These are phyloP conservation scores for Fusarium multiceps DNA, from an alignment of 2,329 filamentous ascomycete species.

Conservation along the genomic window DNA sequence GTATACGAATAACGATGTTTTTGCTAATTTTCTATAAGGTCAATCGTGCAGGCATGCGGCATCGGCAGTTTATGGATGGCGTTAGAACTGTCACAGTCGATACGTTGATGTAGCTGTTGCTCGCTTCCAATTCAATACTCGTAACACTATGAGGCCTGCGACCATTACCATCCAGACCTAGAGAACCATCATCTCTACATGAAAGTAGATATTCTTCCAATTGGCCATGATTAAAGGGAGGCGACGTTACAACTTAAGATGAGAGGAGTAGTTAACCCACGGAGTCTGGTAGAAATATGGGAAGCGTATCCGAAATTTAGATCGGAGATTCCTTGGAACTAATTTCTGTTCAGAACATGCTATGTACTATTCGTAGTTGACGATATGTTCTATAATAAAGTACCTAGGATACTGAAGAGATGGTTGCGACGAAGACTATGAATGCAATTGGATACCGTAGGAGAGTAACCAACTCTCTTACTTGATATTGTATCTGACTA, in stretches of 20 bases:
- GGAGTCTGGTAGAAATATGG: neutral
- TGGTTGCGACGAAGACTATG: neutral
- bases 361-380: neutral
- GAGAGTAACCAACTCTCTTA: neutral
- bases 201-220: neutral
- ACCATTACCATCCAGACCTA: neutral
- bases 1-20: neutral
- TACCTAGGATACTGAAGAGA: neutral
- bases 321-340: slow-evolving; percentile 1
- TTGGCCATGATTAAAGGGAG: neutral
- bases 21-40: neutral
- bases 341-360: neutral
- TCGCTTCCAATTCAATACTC: neutral
- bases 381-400: neutral
- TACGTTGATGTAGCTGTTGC: neutral
- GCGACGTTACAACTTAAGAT: neutral
- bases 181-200: neutral
- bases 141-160: neutral
- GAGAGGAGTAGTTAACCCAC: neutral
- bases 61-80: neutral
- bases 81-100: neutral
- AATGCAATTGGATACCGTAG: neutral
- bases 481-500: neutral
- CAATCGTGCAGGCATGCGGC: neutral
- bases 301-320: neutral